phyloP scores from a whole-genome alignment of 2,329 filamentous ascomycete genomes.

The Phialophora expanda region DNA sequence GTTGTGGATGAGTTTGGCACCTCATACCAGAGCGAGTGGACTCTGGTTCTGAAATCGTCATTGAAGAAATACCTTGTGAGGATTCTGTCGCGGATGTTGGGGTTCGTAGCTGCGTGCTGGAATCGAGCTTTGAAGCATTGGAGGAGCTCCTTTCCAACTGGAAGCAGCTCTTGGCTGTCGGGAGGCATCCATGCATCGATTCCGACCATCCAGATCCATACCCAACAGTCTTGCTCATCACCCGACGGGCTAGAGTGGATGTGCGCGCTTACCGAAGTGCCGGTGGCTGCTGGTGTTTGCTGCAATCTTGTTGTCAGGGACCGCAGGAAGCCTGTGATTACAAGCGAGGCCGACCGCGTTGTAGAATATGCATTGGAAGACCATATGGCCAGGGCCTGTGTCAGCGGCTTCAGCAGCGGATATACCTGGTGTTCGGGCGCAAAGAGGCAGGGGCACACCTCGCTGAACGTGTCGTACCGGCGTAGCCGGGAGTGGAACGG shows the following conservation, averaged over 20 bases:
- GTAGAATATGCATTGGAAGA: slow-evolving; percentile 10
- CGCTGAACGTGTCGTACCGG: slow-evolving; percentile 7
- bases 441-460: slow-evolving; percentile 10
- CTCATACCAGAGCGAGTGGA: slow-evolving; percentile 7
- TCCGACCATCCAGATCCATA: slow-evolving; percentile 12
- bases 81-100: neutral
- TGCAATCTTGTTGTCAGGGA: slow-evolving; percentile 1
- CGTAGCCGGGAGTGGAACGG: slow-evolving; percentile 5
- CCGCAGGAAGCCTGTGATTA: slow-evolving; percentile 8
- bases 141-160: slow-evolving; percentile 5
- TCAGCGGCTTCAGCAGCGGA: slow-evolving; percentile 10
- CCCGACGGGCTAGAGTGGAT: neutral
- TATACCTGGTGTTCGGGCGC: slow-evolving; percentile 8
- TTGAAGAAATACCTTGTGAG: slow-evolving; percentile 9
- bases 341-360: neutral
- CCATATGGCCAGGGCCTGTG: slow-evolving; percentile 6
- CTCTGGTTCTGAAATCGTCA: neutral
- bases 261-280: neutral
- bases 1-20: neutral
- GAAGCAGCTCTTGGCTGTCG: neutral
- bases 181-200: slow-evolving; percentile 1
- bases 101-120: neutral
- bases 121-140: slow-evolving; percentile 5
- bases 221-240: slow-evolving; percentile 6
- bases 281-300: neutral